Evolutionary conservation across 768 basidiomycete species (phyloP).

Genomic region (Zangia roseola): DNA sequence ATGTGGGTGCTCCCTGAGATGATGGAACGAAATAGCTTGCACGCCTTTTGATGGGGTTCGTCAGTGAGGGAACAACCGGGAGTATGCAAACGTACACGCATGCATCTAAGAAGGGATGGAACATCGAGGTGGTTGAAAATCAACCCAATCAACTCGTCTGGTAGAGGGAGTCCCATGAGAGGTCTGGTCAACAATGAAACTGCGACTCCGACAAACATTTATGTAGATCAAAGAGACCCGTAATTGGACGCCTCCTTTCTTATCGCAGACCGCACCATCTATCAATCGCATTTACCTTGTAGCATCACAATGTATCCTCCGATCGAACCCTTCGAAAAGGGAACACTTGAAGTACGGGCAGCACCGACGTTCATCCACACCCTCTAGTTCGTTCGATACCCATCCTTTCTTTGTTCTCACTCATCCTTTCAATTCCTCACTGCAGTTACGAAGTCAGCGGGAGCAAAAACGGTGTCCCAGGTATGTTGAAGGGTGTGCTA

Average conservation of each 20-base stretch:
- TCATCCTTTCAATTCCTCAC: background rate
- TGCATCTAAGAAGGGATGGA: slow-evolving; percentile 27
- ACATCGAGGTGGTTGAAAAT: slow-evolving; percentile 30
- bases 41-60: slow-evolving; percentile 20
- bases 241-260: slow-evolving; percentile 7
- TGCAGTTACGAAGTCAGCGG: slow-evolving; percentile 79
- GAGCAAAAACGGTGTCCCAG: slow-evolving; percentile 72
- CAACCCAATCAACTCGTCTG: slow-evolving; percentile 29
- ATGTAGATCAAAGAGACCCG: too few species aligned
- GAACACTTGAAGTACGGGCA: slow-evolving; percentile 67
- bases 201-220: too few species aligned
- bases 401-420: background rate
- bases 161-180: slow-evolving; percentile 27
- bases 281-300: background rate
- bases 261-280: slow-evolving; percentile 18
- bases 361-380: slow-evolving; percentile 49
- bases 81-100: slow-evolving; percentile 18
- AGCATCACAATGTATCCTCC: slow-evolving; percentile 58
- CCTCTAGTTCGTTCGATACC: slow-evolving; percentile 57
- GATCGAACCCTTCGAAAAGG: slow-evolving; percentile 63
- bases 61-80: background rate
- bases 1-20: slow-evolving; percentile 25
- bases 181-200: too few species aligned
- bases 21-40: slow-evolving; percentile 28
- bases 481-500: slow-evolving; percentile 34